A percentile compares a stretch with the other conserved stretches of the same genome.
These are phyloP conservation scores for Alternaria sp. DNA, from an alignment of 2,329 filamentous ascomycete species.

Conservation along the genomic window DNA sequence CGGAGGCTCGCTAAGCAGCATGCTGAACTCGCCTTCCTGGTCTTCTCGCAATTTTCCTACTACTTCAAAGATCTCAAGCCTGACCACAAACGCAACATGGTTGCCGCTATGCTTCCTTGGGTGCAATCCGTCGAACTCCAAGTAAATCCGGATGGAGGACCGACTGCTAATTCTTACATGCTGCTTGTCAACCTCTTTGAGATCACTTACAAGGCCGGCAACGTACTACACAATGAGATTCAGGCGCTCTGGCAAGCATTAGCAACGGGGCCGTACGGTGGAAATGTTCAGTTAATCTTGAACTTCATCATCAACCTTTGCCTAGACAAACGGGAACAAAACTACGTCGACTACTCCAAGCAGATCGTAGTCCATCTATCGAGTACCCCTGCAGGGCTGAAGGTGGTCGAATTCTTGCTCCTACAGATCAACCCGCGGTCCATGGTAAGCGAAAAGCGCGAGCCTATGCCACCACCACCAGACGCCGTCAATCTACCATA, in stretches of 20 bases:
- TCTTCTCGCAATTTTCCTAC: constrained; percentile 93
- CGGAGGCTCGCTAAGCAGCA: constrained; percentile 88
- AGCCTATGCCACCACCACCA: constrained; percentile 61
- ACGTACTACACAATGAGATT: constrained; percentile 90
- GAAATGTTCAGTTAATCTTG: constrained; percentile 91
- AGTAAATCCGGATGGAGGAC: constrained; percentile 87
- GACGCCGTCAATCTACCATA: constrained; percentile 82
- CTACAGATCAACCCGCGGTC: constrained; percentile 91
- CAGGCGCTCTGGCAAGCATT: constrained; percentile 97
- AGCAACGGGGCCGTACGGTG: constrained; percentile 87
- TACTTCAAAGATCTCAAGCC: constrained; percentile 89
- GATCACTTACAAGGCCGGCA: constrained; percentile 92
- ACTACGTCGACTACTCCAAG: constrained; percentile 97
- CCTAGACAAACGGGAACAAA: constrained; percentile 91
- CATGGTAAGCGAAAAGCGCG: constrained; percentile 90
- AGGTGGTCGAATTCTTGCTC: constrained; percentile 92
- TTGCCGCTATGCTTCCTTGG: constrained; percentile 94
- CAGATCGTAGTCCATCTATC: constrained; percentile 97
- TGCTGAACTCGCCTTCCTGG: constrained; percentile 84
- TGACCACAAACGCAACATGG: constrained; percentile 87
- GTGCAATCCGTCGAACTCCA: constrained; percentile 93
- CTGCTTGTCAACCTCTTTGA: constrained; percentile 93
- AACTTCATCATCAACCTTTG: constrained; percentile 97
- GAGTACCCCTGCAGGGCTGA: constrained; percentile 81
- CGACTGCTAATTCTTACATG: constrained; percentile 91